A percentile compares a stretch with the other conserved stretches of the same genome.
Conservation (phyloP, 2,329 filamentous ascomycete species). For the Penicillium sp. region DNA sequence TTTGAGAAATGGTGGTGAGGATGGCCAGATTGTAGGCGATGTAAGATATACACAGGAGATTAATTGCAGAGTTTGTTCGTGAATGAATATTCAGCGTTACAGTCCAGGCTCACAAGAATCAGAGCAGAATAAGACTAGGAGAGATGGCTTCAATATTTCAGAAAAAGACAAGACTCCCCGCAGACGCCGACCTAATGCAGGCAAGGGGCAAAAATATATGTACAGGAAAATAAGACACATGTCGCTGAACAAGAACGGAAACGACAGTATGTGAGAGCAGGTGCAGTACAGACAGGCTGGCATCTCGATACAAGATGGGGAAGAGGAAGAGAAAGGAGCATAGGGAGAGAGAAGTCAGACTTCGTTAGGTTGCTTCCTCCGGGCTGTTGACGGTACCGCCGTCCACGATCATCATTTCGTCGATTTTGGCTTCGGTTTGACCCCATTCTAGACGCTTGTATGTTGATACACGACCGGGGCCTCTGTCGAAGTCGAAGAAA, state of each 20-base stretch:
- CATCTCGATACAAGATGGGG: neutral
- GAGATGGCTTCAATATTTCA: constrained; percentile 15
- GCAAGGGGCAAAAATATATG: constrained; percentile 17
- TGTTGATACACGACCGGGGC: constrained; percentile 75
- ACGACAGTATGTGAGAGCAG: constrained; percentile 14
- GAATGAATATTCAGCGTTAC: neutral
- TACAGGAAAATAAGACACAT: constrained; percentile 12
- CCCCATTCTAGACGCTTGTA: constrained; percentile 80
- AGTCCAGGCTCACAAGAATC: neutral
- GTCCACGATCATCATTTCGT: constrained; percentile 55
- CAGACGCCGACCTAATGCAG: constrained; percentile 18
- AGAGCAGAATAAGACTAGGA: constrained; percentile 1
- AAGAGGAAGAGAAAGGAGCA: neutral
- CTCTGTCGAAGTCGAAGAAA: constrained; percentile 88
- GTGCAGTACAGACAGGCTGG: constrained; percentile 2
- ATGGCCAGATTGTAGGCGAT: neutral
- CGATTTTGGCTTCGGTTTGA: constrained; percentile 44
- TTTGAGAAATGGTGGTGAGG: constrained; percentile 58
- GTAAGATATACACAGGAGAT: neutral
- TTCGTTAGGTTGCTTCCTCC: constrained; percentile 8
- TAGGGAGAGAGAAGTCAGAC: neutral
- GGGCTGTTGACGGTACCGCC: constrained; percentile 45
- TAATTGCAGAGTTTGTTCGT: neutral
- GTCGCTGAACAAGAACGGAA: constrained; percentile 4
- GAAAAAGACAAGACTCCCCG: constrained; percentile 12